Evolutionary conservation across 306 rosid genomes (phyloP).

Genomic region (Boehmeria nivea): DNA sequence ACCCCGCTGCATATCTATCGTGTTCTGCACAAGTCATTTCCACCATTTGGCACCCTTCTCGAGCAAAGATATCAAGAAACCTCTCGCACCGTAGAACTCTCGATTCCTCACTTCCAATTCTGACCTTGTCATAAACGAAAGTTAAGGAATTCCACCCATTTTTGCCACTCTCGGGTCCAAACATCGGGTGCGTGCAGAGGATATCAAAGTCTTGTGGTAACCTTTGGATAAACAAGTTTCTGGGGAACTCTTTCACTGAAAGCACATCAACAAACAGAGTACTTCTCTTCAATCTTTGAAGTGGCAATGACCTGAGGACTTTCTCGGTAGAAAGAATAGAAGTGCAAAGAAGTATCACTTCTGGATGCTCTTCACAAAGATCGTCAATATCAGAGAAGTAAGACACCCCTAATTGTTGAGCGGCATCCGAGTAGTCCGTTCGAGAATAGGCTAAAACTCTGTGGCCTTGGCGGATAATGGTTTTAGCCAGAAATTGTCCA

Average conservation of each 20-base stretch:
- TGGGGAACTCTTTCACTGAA: slow-evolving; percentile 86
- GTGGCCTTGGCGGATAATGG: slow-evolving; percentile 64
- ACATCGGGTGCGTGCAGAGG: slow-evolving; percentile 94
- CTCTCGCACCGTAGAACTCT: slow-evolving; percentile 54
- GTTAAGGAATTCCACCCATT: slow-evolving; percentile 71
- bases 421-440: slow-evolving; percentile 59
- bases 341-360: slow-evolving; percentile 74
- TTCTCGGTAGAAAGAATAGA: slow-evolving; percentile 78
- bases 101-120: slow-evolving; percentile 47
- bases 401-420: slow-evolving; percentile 49
- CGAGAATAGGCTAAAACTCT: slow-evolving; percentile 71
- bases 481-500: slow-evolving; percentile 84
- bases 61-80: slow-evolving; percentile 68
- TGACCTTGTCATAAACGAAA: slow-evolving; percentile 72
- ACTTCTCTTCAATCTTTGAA: slow-evolving; percentile 71
- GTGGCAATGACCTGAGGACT: slow-evolving; percentile 67
- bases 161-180: slow-evolving; percentile 92
- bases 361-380: slow-evolving; percentile 92
- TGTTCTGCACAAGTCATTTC: slow-evolving; percentile 91
- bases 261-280: slow-evolving; percentile 91
- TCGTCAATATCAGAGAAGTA: slow-evolving; percentile 62
- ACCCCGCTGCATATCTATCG: slow-evolving; percentile 81
- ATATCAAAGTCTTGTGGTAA: slow-evolving; percentile 62
- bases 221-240: slow-evolving; percentile 59
- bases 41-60: slow-evolving; percentile 88